These are phyloP conservation scores for Candida saitoana DNA, from an alignment of 805 yeast species.

Conservation along the genomic window DNA sequence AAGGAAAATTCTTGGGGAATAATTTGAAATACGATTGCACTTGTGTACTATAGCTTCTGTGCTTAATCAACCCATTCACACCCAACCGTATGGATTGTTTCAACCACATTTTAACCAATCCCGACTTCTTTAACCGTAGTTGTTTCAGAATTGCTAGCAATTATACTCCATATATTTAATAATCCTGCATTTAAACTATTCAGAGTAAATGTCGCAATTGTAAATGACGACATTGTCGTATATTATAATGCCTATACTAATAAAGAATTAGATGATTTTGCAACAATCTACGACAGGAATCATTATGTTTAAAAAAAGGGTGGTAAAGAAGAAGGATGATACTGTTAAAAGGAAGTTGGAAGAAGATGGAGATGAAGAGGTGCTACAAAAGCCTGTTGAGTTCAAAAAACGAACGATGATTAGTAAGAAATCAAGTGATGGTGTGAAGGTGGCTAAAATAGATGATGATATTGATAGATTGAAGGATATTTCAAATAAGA, in stretches of 20 bases:
- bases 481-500: not conserved
- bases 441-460: not conserved
- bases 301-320: constrained; percentile 24
- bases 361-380: constrained; percentile 1
- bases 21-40: constrained; percentile 46
- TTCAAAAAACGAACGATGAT: not conserved
- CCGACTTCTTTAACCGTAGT: not conserved
- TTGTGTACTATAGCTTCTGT: not conserved
- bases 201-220: no score
- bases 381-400: not conserved
- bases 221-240: no score
- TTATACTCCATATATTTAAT: no score
- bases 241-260: no score
- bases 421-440: not conserved
- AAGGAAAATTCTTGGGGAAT: constrained; percentile 73
- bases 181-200: no score
- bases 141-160: no score
- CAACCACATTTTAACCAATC: not conserved
- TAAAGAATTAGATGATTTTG: not conserved
- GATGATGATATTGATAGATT: constrained; percentile 6
- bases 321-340: constrained; percentile 12
- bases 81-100: not conserved
- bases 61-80: not conserved
- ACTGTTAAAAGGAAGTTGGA: constrained; percentile 6
- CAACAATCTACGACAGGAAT: no score